Evolutionary conservation across 495 filamentous ascomycete genomes (phyloP).

Genomic region (Poronia punctata): DNA sequence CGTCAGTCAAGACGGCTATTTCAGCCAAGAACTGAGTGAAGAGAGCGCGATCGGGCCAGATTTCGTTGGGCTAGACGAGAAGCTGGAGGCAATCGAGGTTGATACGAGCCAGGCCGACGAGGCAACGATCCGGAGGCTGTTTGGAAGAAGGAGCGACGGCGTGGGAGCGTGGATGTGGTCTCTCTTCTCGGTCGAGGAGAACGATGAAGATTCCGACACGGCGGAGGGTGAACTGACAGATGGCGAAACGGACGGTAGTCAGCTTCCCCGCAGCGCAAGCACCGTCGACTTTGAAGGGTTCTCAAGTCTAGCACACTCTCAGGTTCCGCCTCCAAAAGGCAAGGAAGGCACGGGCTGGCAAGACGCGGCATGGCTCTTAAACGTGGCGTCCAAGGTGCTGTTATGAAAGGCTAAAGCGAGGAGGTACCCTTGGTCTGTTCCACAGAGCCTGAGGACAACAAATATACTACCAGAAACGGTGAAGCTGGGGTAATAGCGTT

Average conservation of each 20-base stretch:
- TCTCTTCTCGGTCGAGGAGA: conserved; percentile 62
- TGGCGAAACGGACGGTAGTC: conserved; percentile 25
- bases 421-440: no score
- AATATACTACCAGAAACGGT: no score
- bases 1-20: conserved; percentile 40
- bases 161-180: conserved; percentile 76
- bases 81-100: conserved; percentile 32
- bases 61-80: conserved; percentile 51
- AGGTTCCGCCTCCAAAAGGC: conserved; percentile 36
- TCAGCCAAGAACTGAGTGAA: conserved; percentile 30
- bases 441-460: no score
- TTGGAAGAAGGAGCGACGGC: conserved; percentile 55
- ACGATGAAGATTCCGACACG: conserved; percentile 43
- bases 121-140: conserved; percentile 46
- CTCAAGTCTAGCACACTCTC: conserved; percentile 17
- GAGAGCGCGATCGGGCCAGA: conserved; percentile 46
- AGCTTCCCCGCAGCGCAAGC: conserved; percentile 26
- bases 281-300: conserved; percentile 23
- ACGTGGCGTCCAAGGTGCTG: conserved; percentile 66
- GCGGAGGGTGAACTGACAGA: conserved; percentile 33
- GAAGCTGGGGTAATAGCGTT: no score
- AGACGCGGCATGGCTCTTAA: conserved; percentile 79
- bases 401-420: conserved; percentile 34
- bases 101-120: conserved; percentile 45
- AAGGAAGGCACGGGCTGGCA: conserved; percentile 63